Base-by-base conservation (phyloP, 2,329 filamentous ascomycete species). In the Diaporthe sp. region DNA sequence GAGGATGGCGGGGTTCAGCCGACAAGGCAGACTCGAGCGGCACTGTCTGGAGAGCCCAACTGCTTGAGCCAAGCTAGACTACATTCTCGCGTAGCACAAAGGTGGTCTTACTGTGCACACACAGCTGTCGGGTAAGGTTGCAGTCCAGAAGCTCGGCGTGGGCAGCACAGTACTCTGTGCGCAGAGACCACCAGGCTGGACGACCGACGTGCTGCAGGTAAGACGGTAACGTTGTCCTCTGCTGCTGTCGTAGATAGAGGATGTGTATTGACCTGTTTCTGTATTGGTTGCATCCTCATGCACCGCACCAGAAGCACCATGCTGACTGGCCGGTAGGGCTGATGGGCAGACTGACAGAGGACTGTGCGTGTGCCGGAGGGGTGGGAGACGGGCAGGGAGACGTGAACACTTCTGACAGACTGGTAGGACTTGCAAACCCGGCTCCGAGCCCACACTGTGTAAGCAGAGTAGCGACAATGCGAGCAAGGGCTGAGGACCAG, bases 21-120 rank as follows among this genome's bases (percentile, higher is more conserved):
- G 55, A 40, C 68, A 57, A 74, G 73, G 73, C 73, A 74, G 73
- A 74, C 57, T 72, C 13, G 60, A 47, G 38, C 40, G 33, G 33
- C 54, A 60, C 10, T 50, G 15, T 30, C 45, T 67, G 33, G 47
- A 67, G 55, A 60, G 68, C 68, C 55, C 52, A 50, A 38, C 13
- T 58, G 52, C 30, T 52, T 15, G 40, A 28, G 30, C 69, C 55
- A 40, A 61, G 57, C 45, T 54, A 45, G 28, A 58, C 45, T 33
- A 40, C 47, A 40, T 54, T 17, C 47, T 68, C 47, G 33, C 22
- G 64, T 68, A 30, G 64, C 64, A 68, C 64, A 68, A 68, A 38
- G 33, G 45, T 25, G 45, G 64, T 40, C 64, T 68, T 30, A 68
- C 64, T 25, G n/a, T 54, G 64, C 64, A 68, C 47, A 68, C 47